Evolutionary conservation across 2,329 filamentous ascomycete species (phyloP).

Genomic region (Herpotrichia juniperi): DNA sequence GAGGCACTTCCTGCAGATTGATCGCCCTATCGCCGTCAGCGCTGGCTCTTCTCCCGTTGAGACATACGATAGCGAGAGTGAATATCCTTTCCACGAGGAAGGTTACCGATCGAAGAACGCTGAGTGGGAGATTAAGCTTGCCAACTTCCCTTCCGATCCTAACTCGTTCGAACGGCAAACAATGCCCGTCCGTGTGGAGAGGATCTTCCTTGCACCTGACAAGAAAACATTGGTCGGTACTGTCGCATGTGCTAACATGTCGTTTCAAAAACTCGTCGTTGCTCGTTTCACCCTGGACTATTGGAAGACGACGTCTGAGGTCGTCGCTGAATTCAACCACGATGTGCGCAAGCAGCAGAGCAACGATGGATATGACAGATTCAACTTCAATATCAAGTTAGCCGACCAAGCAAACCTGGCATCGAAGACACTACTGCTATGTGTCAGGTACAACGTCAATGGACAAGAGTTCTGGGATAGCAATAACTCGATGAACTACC

Average conservation of each 20-base stretch:
- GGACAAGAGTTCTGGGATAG: slow-evolving; percentile 95
- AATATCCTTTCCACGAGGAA: slow-evolving; percentile 80
- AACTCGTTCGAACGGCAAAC: slow-evolving; percentile 67
- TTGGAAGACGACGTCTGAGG: slow-evolving; percentile 98
- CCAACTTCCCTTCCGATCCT: slow-evolving; percentile 79
- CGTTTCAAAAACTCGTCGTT: slow-evolving; percentile 87
- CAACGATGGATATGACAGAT: slow-evolving; percentile 77
- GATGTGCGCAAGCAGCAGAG: slow-evolving; percentile 73
- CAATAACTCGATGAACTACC: slow-evolving; percentile 85
- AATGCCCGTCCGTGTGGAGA: slow-evolving; percentile 79
- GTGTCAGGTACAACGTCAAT: slow-evolving; percentile 83
- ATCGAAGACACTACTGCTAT: slow-evolving; percentile 90
- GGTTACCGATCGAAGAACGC: slow-evolving; percentile 54
- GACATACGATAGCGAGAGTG: slow-evolving; percentile 81
- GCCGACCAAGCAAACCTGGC: slow-evolving; percentile 91
- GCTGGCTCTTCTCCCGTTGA: slow-evolving; percentile 92
- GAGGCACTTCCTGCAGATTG: slow-evolving; percentile 91
- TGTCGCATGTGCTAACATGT: slow-evolving; percentile 83
- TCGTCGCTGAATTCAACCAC: slow-evolving; percentile 84
- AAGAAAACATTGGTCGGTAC: slow-evolving; percentile 86
- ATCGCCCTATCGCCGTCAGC: slow-evolving; percentile 94
- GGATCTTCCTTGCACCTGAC: slow-evolving; percentile 84
- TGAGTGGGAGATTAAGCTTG: slow-evolving; percentile 86
- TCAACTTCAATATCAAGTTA: slow-evolving; percentile 92
- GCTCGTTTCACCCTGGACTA: slow-evolving; percentile 96